These are phyloP conservation scores for Tephrocybe sp. DNA, from an alignment of 768 basidiomycete genomes.

Conservation along the genomic window DNA sequence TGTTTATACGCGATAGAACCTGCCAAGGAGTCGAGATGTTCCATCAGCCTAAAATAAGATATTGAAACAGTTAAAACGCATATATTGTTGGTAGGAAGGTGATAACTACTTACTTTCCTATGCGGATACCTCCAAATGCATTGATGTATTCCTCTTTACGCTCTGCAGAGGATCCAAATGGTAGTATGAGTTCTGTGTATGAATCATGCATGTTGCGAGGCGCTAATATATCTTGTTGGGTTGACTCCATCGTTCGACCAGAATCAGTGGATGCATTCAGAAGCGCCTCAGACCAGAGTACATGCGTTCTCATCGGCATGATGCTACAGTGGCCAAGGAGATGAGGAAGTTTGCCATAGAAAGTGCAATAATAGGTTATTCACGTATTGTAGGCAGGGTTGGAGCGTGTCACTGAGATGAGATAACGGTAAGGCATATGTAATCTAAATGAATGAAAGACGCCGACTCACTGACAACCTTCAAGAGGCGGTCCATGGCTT, in stretches of 20 bases:
- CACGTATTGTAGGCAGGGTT: conserved; percentile 55
- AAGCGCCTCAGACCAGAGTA: conserved; percentile 59
- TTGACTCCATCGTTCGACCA: conserved; percentile 10
- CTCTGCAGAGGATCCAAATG: conserved; percentile 56
- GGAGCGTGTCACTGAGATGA: conserved; percentile 41
- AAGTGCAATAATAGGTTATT: conserved; percentile 11
- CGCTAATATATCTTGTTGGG: conserved; percentile 25
- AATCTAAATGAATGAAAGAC: not conserved
- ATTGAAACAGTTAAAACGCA: not conserved
- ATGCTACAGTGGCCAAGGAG: conserved; percentile 32
- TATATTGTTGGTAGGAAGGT: not conserved
- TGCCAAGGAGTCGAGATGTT: conserved; percentile 81
- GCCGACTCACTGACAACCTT: conserved; percentile 53
- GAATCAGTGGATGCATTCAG: conserved; percentile 32
- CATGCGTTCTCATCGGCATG: conserved; percentile 52
- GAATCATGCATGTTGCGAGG: conserved; percentile 69
- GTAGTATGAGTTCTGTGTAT: conserved; percentile 62
- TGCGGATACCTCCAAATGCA: conserved; percentile 67
- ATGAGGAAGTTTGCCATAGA: not conserved
- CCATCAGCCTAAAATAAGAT: conserved; percentile 56
- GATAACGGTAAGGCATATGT: not conserved
- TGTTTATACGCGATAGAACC: conserved; percentile 85
- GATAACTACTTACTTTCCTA: conserved; percentile 51
- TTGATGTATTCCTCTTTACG: conserved; percentile 70
- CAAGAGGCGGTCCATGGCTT: conserved; percentile 54